Base-by-base conservation (phyloP, 1,284 basidiomycete genomes). In the Sparassis latifolia region DNA sequence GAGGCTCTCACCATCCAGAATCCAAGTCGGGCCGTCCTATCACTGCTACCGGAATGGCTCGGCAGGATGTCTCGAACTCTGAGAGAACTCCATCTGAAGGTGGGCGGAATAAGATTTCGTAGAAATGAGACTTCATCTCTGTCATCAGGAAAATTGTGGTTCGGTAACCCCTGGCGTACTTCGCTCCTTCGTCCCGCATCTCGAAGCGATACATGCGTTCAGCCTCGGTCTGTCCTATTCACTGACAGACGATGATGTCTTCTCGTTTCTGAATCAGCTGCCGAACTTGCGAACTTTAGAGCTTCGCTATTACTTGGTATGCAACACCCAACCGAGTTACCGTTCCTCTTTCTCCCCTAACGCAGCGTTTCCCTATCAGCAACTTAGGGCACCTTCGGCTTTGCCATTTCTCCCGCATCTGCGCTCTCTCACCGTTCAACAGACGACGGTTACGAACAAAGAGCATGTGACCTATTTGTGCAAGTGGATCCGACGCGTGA, bases 91-190 rank as follows among this genome's bases (percentile, higher is more conserved):
- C 69, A 72, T 57, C 58, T 78, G 5, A 69, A 63, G 56, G 77
- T 76, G 50, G 53, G 66, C 9, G 35, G n/a, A 7, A 38, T n/a
- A 38, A n/a, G 7, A 9, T 32, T 29, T 10, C 33, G 20, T 12
- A 35, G 3, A 41, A 31, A 42, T 10, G 27, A 38, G 6, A 6
- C 12, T 33, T n/a, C n/a, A 20, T 33, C 45, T 29, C 32, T 20
- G 20, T 30, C 10, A 51, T 28, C 47, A 81, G 78, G 68, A 69
- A 39, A 76, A 79, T 50, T 81, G 79, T 57, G 78, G 78, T 3
- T 81, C 78, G 3, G 65, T 80, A n/a, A 80, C 78, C 0, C 79
- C 78, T 3, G 77, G 78, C 2, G 74, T 80, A 2, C 62, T 81
- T 3, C 71, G 65, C 12, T 69, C 69, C 0, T 65, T 78, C 49